Base-by-base conservation (phyloP, 805 yeast genomes). In the Wickerhamiella sorbophila region DNA sequence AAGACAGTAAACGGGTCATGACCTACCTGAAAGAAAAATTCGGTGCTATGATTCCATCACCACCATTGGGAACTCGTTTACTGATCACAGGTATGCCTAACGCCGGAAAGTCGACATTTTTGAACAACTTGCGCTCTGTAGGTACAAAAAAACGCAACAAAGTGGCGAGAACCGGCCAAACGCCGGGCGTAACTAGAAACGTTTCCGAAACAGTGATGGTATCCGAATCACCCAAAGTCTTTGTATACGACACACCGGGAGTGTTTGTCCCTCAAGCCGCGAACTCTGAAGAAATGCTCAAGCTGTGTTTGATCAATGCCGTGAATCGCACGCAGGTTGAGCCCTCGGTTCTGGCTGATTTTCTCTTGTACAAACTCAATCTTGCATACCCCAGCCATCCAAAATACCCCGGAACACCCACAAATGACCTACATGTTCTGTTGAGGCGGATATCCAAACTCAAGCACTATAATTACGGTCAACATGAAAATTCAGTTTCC, bases 61-160 rank as follows among this genome's bases (percentile, higher is more conserved):
- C 95, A 0, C 95, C 96, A 0, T 59, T 86, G 45, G 97, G 97
- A 0, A 63, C 81, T 38, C 61, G 86, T 18, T 59, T 82, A 44
- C 66, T 87, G 66, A 73, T 88, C 36, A 77, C 79, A 5, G 98
- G 98, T 0, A 82, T 91, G 91, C 98, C 98, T 1, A 91, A 91
- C 57, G 94, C 86, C n/a, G 98, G 98, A 0, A 91, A 91, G 59
- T 81, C 94, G 10, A 80, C 95, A 0, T 57, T 91, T 38, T 79
- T 87, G 21, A 91, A 91, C 54, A 67, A 79, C 0, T 61, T 87
- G 39, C 62, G 95, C 44, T 62, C 57, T n/a, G 55, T 65, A 1
- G 67, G 72, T 4, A 54, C 50, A 10, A 48, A 47, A 19, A 43
- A 40, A 36, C 39, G 36, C 54, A 38, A 66, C 42, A 81, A 80